A percentile compares a stretch with the other conserved stretches of the same genome.
These are phyloP conservation scores for Mortierella sp. DNA, from an alignment of 371 early-diverging fungal genomes.

Conservation along the genomic window DNA sequence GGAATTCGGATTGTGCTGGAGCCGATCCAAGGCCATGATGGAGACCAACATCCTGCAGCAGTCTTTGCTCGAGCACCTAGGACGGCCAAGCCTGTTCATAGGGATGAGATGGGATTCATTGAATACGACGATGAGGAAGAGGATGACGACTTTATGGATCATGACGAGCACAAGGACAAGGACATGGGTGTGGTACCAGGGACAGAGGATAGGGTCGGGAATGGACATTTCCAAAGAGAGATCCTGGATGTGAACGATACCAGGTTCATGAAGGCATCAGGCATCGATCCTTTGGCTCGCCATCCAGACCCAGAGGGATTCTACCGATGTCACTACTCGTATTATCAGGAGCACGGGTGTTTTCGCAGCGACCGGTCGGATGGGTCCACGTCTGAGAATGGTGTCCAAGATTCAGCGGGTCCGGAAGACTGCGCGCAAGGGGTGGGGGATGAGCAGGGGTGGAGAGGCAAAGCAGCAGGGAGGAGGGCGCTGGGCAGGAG, in stretches of 20 bases:
- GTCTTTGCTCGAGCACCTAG: neutral
- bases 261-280: slow-evolving; percentile 13
- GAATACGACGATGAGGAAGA: slow-evolving; percentile 5
- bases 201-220: too few species aligned
- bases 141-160: too few species aligned
- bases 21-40: neutral
- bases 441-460: too few species aligned
- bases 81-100: neutral
- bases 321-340: slow-evolving; percentile 5
- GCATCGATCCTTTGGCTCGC: slow-evolving; percentile 14
- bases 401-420: neutral
- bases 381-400: neutral
- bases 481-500: too few species aligned
- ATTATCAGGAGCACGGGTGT: slow-evolving; percentile 4
- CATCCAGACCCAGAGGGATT: slow-evolving; percentile 25
- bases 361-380: neutral
- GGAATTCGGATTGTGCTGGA: neutral
- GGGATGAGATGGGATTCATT: slow-evolving; percentile 17
- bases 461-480: too few species aligned
- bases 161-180: too few species aligned
- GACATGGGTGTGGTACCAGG: too few species aligned
- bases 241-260: slow-evolving; percentile 35
- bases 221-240: neutral
- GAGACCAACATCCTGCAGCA: neutral
- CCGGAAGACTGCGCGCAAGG: too few species aligned